Evolutionary conservation across 1,284 basidiomycete genomes (phyloP).

Genomic region (Porodaedalea pini): DNA sequence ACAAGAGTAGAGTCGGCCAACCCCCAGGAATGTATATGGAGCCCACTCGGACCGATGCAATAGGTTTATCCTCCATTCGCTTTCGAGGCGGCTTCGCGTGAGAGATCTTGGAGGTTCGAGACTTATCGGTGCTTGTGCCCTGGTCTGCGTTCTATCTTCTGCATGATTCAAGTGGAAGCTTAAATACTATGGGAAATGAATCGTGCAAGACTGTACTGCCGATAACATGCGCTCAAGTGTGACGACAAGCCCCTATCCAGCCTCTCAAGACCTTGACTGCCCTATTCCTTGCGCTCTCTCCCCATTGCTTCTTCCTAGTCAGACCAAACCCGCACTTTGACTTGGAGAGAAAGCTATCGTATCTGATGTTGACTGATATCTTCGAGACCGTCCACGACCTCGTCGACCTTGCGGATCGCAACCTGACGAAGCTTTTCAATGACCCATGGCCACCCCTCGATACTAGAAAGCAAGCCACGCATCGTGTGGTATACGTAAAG

Average conservation of each 20-base stretch:
- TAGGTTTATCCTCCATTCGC: background rate
- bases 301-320: background rate
- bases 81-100: background rate
- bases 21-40: background rate
- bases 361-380: constrained; percentile 1
- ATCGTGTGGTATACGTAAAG: background rate
- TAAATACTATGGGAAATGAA: constrained; percentile 5
- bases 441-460: constrained; percentile 8
- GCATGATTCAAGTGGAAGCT: background rate
- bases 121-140: constrained; percentile 1
- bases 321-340: background rate
- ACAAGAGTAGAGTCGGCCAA: background rate
- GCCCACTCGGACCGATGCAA: background rate
- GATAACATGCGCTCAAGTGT: background rate
- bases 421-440: constrained; percentile 5
- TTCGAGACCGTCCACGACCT: constrained; percentile 9
- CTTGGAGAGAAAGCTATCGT: too few relatives aligned
- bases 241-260: background rate
- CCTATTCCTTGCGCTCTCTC: background rate
- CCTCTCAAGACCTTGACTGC: background rate
- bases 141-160: constrained; percentile 7
- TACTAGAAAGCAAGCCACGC: background rate
- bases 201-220: too few relatives aligned
- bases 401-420: constrained; percentile 8
- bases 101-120: background rate